Evolutionary conservation across 441 rosid genomes (phyloP).

Genomic region (Breynia disticha): DNA sequence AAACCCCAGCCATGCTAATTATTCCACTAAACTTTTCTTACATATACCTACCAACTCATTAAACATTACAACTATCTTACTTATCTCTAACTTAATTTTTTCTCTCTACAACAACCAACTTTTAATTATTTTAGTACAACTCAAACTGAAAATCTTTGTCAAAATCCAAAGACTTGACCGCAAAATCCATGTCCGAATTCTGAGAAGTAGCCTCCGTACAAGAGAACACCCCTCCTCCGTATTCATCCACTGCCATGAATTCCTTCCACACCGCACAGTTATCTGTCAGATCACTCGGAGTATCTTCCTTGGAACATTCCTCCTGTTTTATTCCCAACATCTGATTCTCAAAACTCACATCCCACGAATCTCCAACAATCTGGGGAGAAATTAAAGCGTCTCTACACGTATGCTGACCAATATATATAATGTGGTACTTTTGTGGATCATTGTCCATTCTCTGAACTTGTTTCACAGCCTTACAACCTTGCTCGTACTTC

Average conservation of each 20-base stretch:
- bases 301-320: conserved; percentile 13
- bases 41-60: too few relatives aligned
- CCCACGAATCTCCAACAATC: conserved; percentile 5
- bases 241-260: conserved; percentile 12
- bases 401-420: conserved; percentile 54
- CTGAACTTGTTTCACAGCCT: conserved; percentile 73
- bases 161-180: conserved; percentile 16
- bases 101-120: too few relatives aligned
- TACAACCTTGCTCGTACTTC: conserved; percentile 57
- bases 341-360: too few relatives aligned
- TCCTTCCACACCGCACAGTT: conserved; percentile 26
- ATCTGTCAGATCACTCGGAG: conserved; percentile 16
- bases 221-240: not conserved
- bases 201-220: conserved; percentile 8
- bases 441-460: conserved; percentile 40
- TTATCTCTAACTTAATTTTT: too few relatives aligned
- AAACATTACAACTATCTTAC: too few relatives aligned
- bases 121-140: too few relatives aligned
- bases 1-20: too few relatives aligned
- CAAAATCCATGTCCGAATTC: conserved; percentile 16
- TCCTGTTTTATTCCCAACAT: too few relatives aligned
- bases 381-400: conserved; percentile 17
- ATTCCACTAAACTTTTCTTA: too few relatives aligned
- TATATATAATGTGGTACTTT: conserved; percentile 38
- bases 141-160: conserved; percentile 22